Evolutionary conservation across 2,329 filamentous ascomycete species (phyloP).

Genomic region (Bipolaris oryzae): DNA sequence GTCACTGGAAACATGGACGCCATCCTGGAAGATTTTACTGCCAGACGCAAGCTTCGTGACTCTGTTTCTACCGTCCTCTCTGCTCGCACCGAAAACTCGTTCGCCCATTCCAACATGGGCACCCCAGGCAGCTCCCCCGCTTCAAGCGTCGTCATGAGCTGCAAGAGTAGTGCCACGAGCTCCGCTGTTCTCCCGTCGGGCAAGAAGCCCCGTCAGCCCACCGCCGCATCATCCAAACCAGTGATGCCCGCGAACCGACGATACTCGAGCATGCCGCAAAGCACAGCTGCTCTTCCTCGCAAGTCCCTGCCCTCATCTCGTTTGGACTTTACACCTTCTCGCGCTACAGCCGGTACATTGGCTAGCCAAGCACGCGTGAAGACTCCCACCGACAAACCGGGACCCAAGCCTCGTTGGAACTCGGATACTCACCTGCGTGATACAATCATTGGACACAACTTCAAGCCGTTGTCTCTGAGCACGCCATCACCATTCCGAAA

Average conservation of each 20-base stretch:
- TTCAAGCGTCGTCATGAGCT: conserved; percentile 65
- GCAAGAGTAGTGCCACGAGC: conserved; percentile 56
- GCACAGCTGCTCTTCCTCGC: conserved; percentile 26
- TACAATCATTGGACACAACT: conserved; percentile 48
- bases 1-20: conserved; percentile 79
- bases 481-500: conserved; percentile 45
- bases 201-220: conserved; percentile 56
- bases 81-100: conserved; percentile 69
- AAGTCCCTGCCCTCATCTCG: conserved; percentile 28
- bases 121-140: conserved; percentile 68
- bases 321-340: conserved; percentile 32
- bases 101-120: conserved; percentile 69
- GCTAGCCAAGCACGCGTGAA: conserved; percentile 30
- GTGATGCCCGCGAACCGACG: conserved; percentile 52
- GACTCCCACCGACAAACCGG: conserved; percentile 37
- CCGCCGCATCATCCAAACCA: conserved; percentile 52
- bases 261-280: conserved; percentile 56
- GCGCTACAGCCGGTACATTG: conserved; percentile 34
- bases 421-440: conserved; percentile 46
- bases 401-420: conserved; percentile 49
- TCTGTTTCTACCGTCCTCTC: conserved; percentile 92
- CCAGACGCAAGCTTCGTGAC: conserved; percentile 80
- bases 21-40: conserved; percentile 70
- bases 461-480: conserved; percentile 44
- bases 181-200: conserved; percentile 53